phyloP scores from a whole-genome alignment of 2,329 filamentous ascomycete species.

The Plectosphaerella cucumerina region DNA sequence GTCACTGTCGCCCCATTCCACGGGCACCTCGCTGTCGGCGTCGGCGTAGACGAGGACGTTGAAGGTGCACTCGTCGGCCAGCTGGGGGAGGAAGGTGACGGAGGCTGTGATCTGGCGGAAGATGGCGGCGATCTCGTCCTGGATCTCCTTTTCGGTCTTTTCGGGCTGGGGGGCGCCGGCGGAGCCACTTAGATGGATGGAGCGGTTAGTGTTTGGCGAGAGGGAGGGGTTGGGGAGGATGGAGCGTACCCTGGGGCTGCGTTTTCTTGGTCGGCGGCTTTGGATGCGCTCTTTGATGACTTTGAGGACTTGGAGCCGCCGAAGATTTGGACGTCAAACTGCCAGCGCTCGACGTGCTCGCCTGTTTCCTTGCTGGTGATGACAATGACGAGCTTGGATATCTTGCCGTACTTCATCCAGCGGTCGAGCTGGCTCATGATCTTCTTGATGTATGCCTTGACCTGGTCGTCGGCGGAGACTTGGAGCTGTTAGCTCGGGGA shows the following conservation, averaged over 20 bases:
- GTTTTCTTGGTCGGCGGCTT: conserved; percentile 67
- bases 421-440: conserved; percentile 97
- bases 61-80: conserved; percentile 94
- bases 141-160: conserved; percentile 91
- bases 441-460: conserved; percentile 98
- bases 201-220: conserved; percentile 5
- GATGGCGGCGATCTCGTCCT: conserved; percentile 91
- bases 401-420: conserved; percentile 97
- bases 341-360: conserved; percentile 94
- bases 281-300: conserved; percentile 45
- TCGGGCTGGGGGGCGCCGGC: conserved; percentile 41
- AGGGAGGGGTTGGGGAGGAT: neutral
- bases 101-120: conserved; percentile 98
- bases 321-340: conserved; percentile 74
- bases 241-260: conserved; percentile 44
- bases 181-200: conserved; percentile 1
- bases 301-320: conserved; percentile 41
- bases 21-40: conserved; percentile 90
- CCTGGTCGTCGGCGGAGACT: conserved; percentile 95
- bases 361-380: conserved; percentile 97
- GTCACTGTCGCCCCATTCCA: conserved; percentile 98
- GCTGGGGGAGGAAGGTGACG: conserved; percentile 92
- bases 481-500: conserved; percentile 4
- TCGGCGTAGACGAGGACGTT: conserved; percentile 98
- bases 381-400: conserved; percentile 93